Conservation (phyloP, 202 grass and related monocot genomes). For the Hordeum pubiflorum region DNA sequence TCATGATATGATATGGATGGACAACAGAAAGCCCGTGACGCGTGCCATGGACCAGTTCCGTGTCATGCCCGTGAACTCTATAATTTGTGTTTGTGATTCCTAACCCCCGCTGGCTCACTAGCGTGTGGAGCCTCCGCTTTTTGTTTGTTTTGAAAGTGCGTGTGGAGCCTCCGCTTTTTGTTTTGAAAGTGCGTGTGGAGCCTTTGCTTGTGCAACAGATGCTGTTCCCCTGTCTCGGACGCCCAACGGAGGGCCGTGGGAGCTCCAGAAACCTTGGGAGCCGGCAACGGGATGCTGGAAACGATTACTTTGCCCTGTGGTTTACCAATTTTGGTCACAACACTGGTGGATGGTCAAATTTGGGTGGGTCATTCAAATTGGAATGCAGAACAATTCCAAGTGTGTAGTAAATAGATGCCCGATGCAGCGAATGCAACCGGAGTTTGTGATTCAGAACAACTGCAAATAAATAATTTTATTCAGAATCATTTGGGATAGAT, state of each 20-base stretch:
- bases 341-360: background rate
- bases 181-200: background rate
- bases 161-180: background rate
- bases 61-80: slow-evolving; percentile 11
- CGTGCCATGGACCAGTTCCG: background rate
- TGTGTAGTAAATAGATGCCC: background rate
- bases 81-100: background rate
- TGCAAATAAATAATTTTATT: background rate
- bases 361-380: background rate
- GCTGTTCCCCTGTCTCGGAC: background rate
- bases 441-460: background rate
- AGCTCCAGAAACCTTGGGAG: background rate
- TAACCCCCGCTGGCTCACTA: background rate
- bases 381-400: background rate
- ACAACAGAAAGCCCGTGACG: slow-evolving; percentile 21
- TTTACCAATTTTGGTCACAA: background rate
- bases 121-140: background rate
- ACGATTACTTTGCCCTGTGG: too few species aligned
- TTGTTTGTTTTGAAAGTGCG: background rate
- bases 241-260: background rate
- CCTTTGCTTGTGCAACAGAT: background rate
- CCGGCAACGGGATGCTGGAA: background rate
- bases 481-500: background rate
- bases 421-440: background rate
- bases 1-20: background rate